Evolutionary conservation across 2,329 filamentous ascomycete genomes (phyloP).

Genomic region (Curvularia spicifera): DNA sequence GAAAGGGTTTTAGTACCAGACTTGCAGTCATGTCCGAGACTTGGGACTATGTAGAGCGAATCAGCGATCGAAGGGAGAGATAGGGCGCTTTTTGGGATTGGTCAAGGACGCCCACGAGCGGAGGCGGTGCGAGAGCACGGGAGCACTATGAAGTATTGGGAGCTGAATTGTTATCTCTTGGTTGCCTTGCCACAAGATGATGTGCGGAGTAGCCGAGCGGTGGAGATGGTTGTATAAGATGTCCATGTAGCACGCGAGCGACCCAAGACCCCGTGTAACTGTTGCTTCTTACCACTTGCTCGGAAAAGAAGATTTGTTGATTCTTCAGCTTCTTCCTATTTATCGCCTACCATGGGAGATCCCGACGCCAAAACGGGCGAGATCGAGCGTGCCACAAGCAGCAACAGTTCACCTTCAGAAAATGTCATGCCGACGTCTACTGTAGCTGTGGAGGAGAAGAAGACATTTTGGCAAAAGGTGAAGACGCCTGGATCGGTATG

Average conservation of each 20-base stretch:
- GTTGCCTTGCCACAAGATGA: conserved; percentile 26
- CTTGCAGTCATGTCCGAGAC: background rate
- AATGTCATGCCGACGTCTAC: conserved; percentile 20
- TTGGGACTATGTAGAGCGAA: conserved; percentile 2
- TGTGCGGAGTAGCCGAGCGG: conserved; percentile 15
- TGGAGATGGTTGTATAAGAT: conserved; percentile 28
- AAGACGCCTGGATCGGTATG: conserved; percentile 55
- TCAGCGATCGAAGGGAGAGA: background rate
- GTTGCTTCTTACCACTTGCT: background rate
- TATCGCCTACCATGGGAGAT: conserved; percentile 25
- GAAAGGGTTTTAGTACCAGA: background rate
- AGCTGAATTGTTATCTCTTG: conserved; percentile 29
- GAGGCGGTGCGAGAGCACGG: conserved; percentile 2
- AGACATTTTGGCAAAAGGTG: conserved; percentile 47
- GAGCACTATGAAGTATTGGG: conserved; percentile 5
- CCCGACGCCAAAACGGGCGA: conserved; percentile 24
- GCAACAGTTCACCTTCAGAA: conserved; percentile 15
- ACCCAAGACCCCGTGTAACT: conserved; percentile 1
- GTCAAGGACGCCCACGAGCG: background rate
- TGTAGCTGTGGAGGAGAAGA: conserved; percentile 26
- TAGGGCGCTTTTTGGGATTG: conserved; percentile 6
- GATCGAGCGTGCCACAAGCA: conserved; percentile 20
- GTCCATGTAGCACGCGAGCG: conserved; percentile 6
- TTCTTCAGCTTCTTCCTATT: background rate
- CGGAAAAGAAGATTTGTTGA: background rate